Base-by-base conservation (phyloP, 2,329 filamentous ascomycete species). In the Chrysosphaeria jannelii region DNA sequence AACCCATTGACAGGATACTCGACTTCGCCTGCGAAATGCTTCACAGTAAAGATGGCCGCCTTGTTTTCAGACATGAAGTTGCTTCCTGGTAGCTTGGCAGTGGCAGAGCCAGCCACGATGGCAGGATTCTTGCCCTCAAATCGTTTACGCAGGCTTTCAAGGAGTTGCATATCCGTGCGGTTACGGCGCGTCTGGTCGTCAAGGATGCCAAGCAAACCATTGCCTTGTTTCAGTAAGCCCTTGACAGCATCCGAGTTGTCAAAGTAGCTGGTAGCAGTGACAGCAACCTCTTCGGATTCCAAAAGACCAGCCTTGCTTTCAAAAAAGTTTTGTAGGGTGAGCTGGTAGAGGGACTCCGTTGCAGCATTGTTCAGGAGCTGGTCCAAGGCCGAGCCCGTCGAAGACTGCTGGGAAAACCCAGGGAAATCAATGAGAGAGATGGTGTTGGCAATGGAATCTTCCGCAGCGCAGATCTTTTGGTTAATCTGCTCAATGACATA, bases 381-480 rank as follows among this genome's bases (percentile, higher is more conserved):
- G 33, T 97, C 85, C 7, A 97, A 55, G 0, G 68, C 59, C 2
- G 76, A 91, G 10, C 69, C 65, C 1, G 85, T 91, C 0, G 76
- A 64, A 1, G 69, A 57, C 29, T 74, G 65, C 41, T 88, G 76
- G 8, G 78, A 57, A 40, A 97, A 97, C 11, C 85, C 85, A 0
- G 85, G 85, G 46, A 97, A 97, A 41, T 97, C 85, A 24, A 97
- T 67, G 25, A 97, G 66, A 5, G 79, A 89, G 27, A 97, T 60
- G 0, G 85, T 97, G 48, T 97, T 97, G 26, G 64, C 71, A 26
- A 97, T 74, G 11, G 69, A 52, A 24, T 91, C 81, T 36, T 93
- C 81, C 0, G 66, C 50, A 0, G 79, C 78, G 37, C 79, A 93
- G 6, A 88, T 61, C 30, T 62, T 66, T 40, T 89, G 70, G 45